phyloP scores from a whole-genome alignment of 2,329 filamentous ascomycete species.

The Alternaria viburni region DNA sequence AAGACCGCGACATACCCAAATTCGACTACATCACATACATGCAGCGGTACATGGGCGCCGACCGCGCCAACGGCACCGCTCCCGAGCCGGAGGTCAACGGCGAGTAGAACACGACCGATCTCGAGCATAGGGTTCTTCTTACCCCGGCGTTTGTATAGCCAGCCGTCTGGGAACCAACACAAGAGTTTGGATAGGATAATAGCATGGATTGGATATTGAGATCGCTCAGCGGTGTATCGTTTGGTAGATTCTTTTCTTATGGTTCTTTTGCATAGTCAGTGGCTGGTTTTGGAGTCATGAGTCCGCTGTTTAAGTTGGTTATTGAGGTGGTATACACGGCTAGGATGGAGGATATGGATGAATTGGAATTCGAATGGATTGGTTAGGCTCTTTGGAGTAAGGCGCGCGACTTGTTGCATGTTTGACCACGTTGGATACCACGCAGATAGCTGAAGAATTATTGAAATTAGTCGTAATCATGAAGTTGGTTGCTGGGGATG shows the following conservation, averaged over 20 bases:
- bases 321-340: not conserved
- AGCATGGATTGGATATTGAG: not conserved
- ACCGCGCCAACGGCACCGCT: slow-evolving; percentile 27
- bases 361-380: not conserved
- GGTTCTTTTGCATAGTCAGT: slow-evolving; percentile 7
- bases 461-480: not conserved
- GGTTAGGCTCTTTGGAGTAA: not conserved
- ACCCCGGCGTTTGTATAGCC: slow-evolving; percentile 23
- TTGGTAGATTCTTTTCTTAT: not conserved
- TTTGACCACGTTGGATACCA: slow-evolving; percentile 2
- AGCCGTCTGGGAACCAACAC: not conserved
- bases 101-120: slow-evolving; percentile 22
- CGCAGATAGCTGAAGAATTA: slow-evolving; percentile 1
- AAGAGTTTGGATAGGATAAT: slow-evolving; percentile 2
- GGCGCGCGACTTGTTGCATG: not conserved
- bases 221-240: not conserved
- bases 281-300: slow-evolving; percentile 4
- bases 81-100: slow-evolving; percentile 30
- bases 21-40: slow-evolving; percentile 98
- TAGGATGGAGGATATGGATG: not conserved
- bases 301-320: not conserved
- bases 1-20: slow-evolving; percentile 83
- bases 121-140: slow-evolving; percentile 16
- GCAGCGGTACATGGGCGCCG: slow-evolving; percentile 67
- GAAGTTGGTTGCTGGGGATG: not conserved